Percentiles rank a stretch among this genome's conserved stretches.
Evolutionary conservation across 495 filamentous ascomycete species (phyloP).

Genomic region (Xylaria cubensis): DNA sequence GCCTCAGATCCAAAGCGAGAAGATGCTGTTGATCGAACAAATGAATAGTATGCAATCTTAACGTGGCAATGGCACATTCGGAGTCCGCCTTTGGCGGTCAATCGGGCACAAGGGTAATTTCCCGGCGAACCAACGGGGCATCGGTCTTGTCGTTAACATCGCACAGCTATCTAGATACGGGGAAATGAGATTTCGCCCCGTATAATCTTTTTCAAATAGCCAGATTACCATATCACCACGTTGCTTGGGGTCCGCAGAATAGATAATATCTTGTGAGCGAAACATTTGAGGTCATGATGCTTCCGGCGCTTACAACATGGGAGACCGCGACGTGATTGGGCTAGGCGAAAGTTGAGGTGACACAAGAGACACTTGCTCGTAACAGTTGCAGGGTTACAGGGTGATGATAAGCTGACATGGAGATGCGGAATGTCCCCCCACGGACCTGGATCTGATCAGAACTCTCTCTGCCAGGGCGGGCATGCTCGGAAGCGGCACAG

Average conservation of each 20-base stretch:
- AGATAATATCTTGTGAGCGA: not conserved
- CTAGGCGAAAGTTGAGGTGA: not conserved
- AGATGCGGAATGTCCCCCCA: not conserved
- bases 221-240: not conserved
- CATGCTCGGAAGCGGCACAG: constrained; percentile 14
- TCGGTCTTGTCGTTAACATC: not conserved
- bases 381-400: constrained; percentile 3
- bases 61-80: constrained; percentile 8
- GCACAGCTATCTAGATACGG: not conserved
- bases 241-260: not conserved
- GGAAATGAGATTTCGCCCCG: not conserved
- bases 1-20: constrained; percentile 8
- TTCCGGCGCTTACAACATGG: constrained; percentile 17
- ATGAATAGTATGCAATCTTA: constrained; percentile 3
- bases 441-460: not conserved
- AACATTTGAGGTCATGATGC: not conserved
- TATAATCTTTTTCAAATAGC: not conserved
- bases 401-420: constrained; percentile 2
- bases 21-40: not conserved
- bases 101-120: not conserved
- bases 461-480: constrained; percentile 14
- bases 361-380: constrained; percentile 13
- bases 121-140: not conserved
- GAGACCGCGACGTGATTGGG: constrained; percentile 15
- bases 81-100: not conserved